Base-by-base conservation (phyloP, 805 yeast species). In the Hanseniaspora thailandica region DNA sequence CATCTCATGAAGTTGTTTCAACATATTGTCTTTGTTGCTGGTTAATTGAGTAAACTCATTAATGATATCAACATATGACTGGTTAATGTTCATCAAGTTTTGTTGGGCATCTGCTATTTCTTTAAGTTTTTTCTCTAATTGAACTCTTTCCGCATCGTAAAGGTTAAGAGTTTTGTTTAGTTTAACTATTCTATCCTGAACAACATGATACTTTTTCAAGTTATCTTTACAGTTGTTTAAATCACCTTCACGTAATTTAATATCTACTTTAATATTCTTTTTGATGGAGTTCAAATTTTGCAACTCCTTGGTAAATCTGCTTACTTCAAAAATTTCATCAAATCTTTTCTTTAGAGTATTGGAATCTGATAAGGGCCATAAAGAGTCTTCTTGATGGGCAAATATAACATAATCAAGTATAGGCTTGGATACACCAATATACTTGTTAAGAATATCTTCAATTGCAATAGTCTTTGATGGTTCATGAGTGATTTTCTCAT, bases 321-420 rank as follows among this genome's bases (percentile, higher is more conserved):
- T 78, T 0, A 97, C 96, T 67, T 93, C 97, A 62, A 93, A 93
- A 8, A 93, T 90, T 66, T 93, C 98, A 66, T 93, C 98, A 61
- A 93, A 94, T 51, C 90, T 76, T 68, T 89, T 89, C 68, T 93
- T 94, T 63, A 93, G 74, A 12, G 76, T 76, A 2, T 95, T 75
- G 1, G 98, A 94, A 66, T 93, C 99, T 59, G 89, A 78, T 46
- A 93, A 71, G 1, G 99, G 99, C 99, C 99, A 93, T 28, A 87
- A 67, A 60, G 90, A 82, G 56, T 93, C 99, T 62, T 93, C 99
- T 65, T 93, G 99, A 63, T 93, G 99, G 62, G 98, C 90, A 67
- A 93, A 93, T 1, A 90, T 82, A 40, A 93, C 98, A 64, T 87
- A 86, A 59, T 90, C 96, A 49, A 93, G 69, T 52, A 93, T 79